A percentile compares a stretch with the other conserved stretches of the same genome.
phyloP scores from a whole-genome alignment of 2,329 filamentous ascomycete genomes.

The Talaromyces pinophilus region DNA sequence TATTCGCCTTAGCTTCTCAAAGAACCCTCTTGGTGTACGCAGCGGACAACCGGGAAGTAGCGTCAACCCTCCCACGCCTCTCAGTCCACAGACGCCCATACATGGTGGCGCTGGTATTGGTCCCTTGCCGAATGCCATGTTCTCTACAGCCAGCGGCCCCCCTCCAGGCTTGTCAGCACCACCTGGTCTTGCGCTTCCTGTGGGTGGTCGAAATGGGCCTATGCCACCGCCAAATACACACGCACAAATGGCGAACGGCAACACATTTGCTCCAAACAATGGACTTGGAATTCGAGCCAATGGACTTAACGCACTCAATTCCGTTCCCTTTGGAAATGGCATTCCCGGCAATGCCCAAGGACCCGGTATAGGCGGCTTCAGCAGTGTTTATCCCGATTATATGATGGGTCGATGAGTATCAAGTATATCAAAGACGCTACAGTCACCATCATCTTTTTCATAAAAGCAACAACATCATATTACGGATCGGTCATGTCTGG shows the following conservation, averaged over 20 bases:
- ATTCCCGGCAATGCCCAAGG: constrained; percentile 32
- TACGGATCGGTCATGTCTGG: constrained; percentile 39
- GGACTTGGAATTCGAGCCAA: constrained; percentile 43
- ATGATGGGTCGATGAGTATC: constrained; percentile 49
- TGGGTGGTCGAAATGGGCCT: constrained; percentile 36
- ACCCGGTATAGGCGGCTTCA: constrained; percentile 39
- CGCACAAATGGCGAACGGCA: constrained; percentile 33
- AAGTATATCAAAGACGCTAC: neutral
- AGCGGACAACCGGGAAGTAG: constrained; percentile 66
- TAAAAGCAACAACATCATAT: constrained; percentile 22
- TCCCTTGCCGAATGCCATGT: constrained; percentile 61
- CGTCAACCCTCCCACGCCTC: constrained; percentile 53
- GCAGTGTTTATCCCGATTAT: constrained; percentile 49
- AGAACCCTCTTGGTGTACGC: constrained; percentile 91
- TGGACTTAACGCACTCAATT: constrained; percentile 35
- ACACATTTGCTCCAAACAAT: constrained; percentile 39
- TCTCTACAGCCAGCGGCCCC: constrained; percentile 70
- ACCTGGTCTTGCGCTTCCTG: constrained; percentile 62
- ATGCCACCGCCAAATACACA: constrained; percentile 38
- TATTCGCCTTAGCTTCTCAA: constrained; percentile 93
- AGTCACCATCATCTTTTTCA: neutral
- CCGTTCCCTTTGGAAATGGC: constrained; percentile 33
- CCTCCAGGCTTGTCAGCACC: constrained; percentile 79
- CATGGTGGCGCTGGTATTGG: constrained; percentile 59
- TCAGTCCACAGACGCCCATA: constrained; percentile 55